phyloP scores from a whole-genome alignment of 1,284 basidiomycete genomes.

The Moesziomyces sp. region DNA sequence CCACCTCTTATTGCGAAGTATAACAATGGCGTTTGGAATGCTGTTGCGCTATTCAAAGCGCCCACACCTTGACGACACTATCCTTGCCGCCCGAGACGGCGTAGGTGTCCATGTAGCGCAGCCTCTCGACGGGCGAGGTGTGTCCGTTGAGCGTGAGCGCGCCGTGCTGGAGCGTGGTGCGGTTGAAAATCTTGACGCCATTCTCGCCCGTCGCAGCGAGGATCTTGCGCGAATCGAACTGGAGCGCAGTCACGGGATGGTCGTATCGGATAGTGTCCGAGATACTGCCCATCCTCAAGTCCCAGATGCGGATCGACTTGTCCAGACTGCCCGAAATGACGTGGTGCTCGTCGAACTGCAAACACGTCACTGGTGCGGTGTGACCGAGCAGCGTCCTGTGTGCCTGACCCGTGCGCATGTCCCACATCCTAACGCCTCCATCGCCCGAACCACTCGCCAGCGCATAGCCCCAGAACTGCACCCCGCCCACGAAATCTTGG shows the following conservation, averaged over 20 bases:
- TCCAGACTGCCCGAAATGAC: slow-evolving; percentile 91
- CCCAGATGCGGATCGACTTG: slow-evolving; percentile 83
- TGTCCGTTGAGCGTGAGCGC: slow-evolving; percentile 89
- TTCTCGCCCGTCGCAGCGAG: slow-evolving; percentile 94
- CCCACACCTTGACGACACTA: slow-evolving; percentile 92
- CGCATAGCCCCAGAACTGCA: slow-evolving; percentile 99
- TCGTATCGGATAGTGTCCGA: slow-evolving; percentile 92
- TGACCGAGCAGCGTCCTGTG: slow-evolving; percentile 93
- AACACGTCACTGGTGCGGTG: slow-evolving; percentile 89
- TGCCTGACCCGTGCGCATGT: slow-evolving; percentile 96
- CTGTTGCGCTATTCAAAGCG: slow-evolving; percentile 72
- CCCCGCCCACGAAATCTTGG: slow-evolving; percentile 94
- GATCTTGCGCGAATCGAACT: slow-evolving; percentile 93
- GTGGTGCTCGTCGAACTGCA: slow-evolving; percentile 97
- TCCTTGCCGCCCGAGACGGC: slow-evolving; percentile 90
- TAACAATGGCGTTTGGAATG: too few relatives aligned
- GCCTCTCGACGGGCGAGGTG: slow-evolving; percentile 84
- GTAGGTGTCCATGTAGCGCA: slow-evolving; percentile 97
- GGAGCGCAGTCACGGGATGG: slow-evolving; percentile 87
- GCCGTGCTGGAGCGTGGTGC: slow-evolving; percentile 89
- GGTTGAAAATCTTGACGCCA: slow-evolving; percentile 93
- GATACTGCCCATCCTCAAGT: slow-evolving; percentile 87
- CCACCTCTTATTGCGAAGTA: too few relatives aligned
- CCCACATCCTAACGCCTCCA: slow-evolving; percentile 98
- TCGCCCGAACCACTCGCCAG: slow-evolving; percentile 96